Evolutionary conservation across 1,284 basidiomycete genomes (phyloP).

Genomic region (Sphaerobolus stellatus): DNA sequence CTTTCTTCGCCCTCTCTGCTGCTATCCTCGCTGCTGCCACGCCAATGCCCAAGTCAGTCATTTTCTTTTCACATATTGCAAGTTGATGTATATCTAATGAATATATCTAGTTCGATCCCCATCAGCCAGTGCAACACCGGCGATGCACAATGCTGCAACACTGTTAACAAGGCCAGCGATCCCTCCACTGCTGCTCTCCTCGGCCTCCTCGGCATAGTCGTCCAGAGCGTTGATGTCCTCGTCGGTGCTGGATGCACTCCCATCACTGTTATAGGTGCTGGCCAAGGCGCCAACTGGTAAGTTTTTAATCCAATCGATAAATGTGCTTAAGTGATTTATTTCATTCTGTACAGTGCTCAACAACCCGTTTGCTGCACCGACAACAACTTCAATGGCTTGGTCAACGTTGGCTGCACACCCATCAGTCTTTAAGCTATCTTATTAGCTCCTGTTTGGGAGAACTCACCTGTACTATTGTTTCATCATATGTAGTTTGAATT

Average conservation of each 20-base stretch:
- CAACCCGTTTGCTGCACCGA: conserved; percentile 31
- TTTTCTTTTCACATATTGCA: no score
- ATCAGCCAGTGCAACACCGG: conserved; percentile 28
- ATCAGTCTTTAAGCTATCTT: conserved; percentile 38
- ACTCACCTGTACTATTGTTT: no score
- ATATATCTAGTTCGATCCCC: no score
- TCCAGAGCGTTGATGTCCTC: conserved; percentile 22
- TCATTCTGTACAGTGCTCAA: conserved; percentile 14
- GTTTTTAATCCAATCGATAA: no score
- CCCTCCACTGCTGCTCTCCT: conserved; percentile 15
- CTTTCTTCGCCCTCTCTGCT: no score
- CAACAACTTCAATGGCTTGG: conserved; percentile 32
- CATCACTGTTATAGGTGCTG: no score
- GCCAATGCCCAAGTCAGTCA: no score
- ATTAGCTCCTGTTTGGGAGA: no score
- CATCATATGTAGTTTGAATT: no score
- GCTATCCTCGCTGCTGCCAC: no score
- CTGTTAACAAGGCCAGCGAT: conserved; percentile 20
- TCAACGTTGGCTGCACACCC: conserved; percentile 41
- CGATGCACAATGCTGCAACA: conserved; percentile 31
- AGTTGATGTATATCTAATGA: no score
- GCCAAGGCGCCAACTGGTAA: no score
- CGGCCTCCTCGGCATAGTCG: conserved; percentile 21
- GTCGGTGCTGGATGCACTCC: conserved; percentile 29
- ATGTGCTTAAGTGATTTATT: conserved; percentile 15